Base-by-base conservation (phyloP, 129 eudicot genomes). In the Artemisia tridentata region DNA sequence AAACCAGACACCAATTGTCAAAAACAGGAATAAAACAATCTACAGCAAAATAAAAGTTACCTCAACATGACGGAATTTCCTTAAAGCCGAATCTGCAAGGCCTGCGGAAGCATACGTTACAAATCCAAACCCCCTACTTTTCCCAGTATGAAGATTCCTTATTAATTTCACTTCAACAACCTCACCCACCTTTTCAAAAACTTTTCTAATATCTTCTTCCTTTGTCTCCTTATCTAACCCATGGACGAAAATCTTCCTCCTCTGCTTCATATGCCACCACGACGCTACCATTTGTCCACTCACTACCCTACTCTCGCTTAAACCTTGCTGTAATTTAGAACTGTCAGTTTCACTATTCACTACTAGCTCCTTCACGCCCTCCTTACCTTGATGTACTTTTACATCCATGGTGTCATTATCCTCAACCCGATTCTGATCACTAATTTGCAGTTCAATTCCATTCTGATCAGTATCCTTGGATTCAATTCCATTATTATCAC, bases 141-240 rank as follows among this genome's bases (percentile, higher is more conserved):
- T 87, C 48, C 85, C 85, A 7, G 80, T 62, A 52, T 69, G 79
- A 18, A 65, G 10, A 76, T 82, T 82, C 65, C 53, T 68, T 84
- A 77, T 67, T 68, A 86, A 9, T 61, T 72, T 86, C 74, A 88
- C 87, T 17, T 86, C 87, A 72, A 71, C 66, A 77, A 88, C 57
- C 72, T 80, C 82, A 5, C 91, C 96, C 4, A 72, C 62, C 57
- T 73, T 71, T 54, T 60, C 87, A 65, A 88, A 85, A 47, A 81
- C 85, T 72, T 81, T 81, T 76, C 87, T 85, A 20, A 88, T 75
- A 63, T 88, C 91, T 29, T 86, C 96, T 75, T 83, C 96, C 68
- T 72, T 83, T 6, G 89, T 73, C 50, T 77, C 87, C 68, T 77
- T 80, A 54, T 63, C 84, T 69, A 90, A 83, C 29, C 96, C 95